Percentiles rank a stretch among this genome's conserved stretches.
phyloP scores from a whole-genome alignment of 805 yeast species.

The Candida stauntonica region DNA sequence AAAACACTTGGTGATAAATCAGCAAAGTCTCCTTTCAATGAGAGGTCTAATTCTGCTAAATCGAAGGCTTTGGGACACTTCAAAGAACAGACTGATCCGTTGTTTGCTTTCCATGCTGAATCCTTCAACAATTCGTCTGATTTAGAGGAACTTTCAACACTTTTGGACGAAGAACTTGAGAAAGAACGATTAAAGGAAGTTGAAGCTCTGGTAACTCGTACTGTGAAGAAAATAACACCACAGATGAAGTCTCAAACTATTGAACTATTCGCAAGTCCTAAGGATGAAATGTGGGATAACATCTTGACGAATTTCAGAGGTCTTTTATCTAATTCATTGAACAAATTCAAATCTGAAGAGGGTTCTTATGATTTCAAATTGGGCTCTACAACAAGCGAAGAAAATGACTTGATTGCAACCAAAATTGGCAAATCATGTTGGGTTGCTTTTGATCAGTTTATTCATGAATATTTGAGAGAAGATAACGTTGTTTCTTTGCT shows the following conservation, averaged over 20 bases:
- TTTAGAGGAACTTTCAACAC: conserved; percentile 28
- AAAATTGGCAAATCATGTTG: conserved; percentile 56
- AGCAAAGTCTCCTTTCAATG: conserved; percentile 29
- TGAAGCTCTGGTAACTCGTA: conserved; percentile 34
- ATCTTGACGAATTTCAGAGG: conserved; percentile 41
- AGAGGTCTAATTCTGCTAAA: conserved; percentile 31
- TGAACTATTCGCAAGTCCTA: conserved; percentile 46
- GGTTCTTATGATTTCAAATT: conserved; percentile 57
- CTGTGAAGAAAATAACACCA: conserved; percentile 42
- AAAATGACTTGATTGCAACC: conserved; percentile 37
- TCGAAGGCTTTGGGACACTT: conserved; percentile 24
- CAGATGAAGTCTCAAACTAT: conserved; percentile 48
- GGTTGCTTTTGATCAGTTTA: conserved; percentile 52
- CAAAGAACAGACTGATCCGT: conserved; percentile 12
- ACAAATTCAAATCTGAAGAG: conserved; percentile 25
- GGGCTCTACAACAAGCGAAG: conserved; percentile 44
- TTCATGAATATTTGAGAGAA: conserved; percentile 59
- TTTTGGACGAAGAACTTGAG: conserved; percentile 26
- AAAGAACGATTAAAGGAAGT: conserved; percentile 25
- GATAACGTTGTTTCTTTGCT: conserved; percentile 63
- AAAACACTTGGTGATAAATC: conserved; percentile 25
- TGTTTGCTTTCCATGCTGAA: conserved; percentile 17
- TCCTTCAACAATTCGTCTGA: conserved; percentile 31
- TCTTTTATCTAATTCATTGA: conserved; percentile 29
- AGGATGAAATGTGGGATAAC: conserved; percentile 55